Percentiles rank a stretch among this genome's conserved stretches.
Conservation (phyloP, 164 flowering plant species). For the Vitis rupestris region DNA sequence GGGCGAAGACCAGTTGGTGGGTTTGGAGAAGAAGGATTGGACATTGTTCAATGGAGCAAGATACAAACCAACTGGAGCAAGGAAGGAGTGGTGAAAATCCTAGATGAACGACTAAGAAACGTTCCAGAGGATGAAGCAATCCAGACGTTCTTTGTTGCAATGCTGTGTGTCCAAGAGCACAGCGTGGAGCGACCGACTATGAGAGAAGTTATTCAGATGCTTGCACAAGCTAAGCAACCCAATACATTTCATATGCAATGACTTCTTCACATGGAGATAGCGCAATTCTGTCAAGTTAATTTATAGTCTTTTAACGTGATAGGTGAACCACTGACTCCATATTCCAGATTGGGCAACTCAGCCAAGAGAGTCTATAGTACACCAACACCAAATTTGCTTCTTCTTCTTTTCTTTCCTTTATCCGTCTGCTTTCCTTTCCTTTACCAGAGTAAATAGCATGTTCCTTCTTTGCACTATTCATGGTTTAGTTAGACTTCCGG, state of each 20-base stretch:
- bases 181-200: slow-evolving; percentile 72
- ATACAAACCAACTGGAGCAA: slow-evolving; percentile 43
- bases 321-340: too few species aligned
- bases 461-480: too few species aligned
- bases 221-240: slow-evolving; percentile 52
- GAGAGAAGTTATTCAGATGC: slow-evolving; percentile 82
- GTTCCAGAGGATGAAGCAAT: slow-evolving; percentile 54
- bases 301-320: too few species aligned
- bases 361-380: too few species aligned
- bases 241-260: slow-evolving; percentile 27
- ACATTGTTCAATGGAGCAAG: slow-evolving; percentile 73
- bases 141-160: slow-evolving; percentile 65
- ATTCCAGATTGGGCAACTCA: too few species aligned
- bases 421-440: too few species aligned
- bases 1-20: slow-evolving; percentile 73
- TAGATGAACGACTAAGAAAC: slow-evolving; percentile 40
- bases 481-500: too few species aligned
- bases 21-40: slow-evolving; percentile 69
- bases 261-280: not conserved
- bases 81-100: slow-evolving; percentile 52
- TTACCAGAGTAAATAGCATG: too few species aligned
- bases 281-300: too few species aligned
- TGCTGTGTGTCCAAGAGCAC: slow-evolving; percentile 66
- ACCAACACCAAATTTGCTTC: too few species aligned
- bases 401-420: too few species aligned